Conservation (phyloP, 176 grass and related monocot genomes). For the Triticum monococcum region DNA sequence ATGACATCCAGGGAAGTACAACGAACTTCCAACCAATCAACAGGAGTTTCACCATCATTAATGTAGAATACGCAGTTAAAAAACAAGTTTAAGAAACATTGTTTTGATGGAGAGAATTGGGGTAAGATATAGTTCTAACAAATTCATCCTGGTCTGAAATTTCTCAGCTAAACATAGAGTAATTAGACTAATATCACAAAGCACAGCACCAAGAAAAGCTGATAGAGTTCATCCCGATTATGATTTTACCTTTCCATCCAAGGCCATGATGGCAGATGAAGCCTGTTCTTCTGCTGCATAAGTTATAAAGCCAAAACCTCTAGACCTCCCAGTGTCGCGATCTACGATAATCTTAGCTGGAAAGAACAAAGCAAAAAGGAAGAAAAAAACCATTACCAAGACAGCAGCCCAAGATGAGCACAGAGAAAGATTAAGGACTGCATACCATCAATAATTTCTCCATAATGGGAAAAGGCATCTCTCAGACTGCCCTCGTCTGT, state of each 20-base stretch:
- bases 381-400: background rate
- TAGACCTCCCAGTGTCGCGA: conserved; percentile 80
- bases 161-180: background rate
- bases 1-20: background rate
- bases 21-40: background rate
- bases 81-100: background rate
- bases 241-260: conserved; percentile 73
- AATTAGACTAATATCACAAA: background rate
- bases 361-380: background rate
- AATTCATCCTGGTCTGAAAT: background rate
- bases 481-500: conserved; percentile 62
- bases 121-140: background rate
- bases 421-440: background rate
- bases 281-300: conserved; percentile 76
- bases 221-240: background rate
- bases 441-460: conserved; percentile 76
- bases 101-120: background rate
- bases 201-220: background rate
- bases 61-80: background rate
- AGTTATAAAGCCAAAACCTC: conserved; percentile 96
- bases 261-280: conserved; percentile 68
- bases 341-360: conserved; percentile 85
- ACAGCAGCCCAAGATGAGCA: background rate
- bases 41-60: background rate
- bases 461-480: conserved; percentile 67